Evolutionary conservation across 1,284 basidiomycete species (phyloP), one percentile per base, ranked within the genome.

Genomic region (Bjerkandera adusta): DNA sequence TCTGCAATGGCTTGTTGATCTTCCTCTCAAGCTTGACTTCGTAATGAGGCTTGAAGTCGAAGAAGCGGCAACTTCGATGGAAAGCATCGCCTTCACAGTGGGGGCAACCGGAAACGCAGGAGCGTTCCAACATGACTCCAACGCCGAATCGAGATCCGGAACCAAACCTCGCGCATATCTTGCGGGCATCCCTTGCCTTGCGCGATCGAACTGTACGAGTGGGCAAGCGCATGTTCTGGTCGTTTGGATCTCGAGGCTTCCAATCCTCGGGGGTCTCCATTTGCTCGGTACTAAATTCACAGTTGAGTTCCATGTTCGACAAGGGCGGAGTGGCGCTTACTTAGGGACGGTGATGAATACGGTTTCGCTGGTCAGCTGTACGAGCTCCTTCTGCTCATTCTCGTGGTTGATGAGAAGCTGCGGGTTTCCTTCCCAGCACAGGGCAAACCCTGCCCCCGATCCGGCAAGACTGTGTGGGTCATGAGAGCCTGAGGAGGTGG

Each of bases 71-170:
- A 47, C 76, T 66, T 6, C 92, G 83, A 60, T 92, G 77, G 57
- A 92, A 88, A 3, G 85, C 64, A 20, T 77, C 70, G 12, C 83
- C 79, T 24, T 65, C 66, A 62, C 92, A 95, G 11, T 67, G 71
- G 12, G 56, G 34, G 60, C 95, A 98, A 35, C 80, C 81, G n/a
- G 75, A 67, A 6, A 80, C 79, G 65, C 96, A 99, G 0, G 93
- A 80, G 37, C 92, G 78, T 65, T 99, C 96, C 35, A 94, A 75
- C 7, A 77, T 75, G 60, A 92, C 81, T 1, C 94, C 92, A 22
- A 96, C 76, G 6, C 96, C 96, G 67, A 94, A 95, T 24, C 90
- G 79, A n/a, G 96, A 86, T 13, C 95, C 95, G 47, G 91, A 89
- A 24, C 80, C 76, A 54, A 97, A 79, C 57, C 90, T 89, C 7